Base-by-base conservation (phyloP, 331 rosid species). In the Malus hybrid region DNA sequence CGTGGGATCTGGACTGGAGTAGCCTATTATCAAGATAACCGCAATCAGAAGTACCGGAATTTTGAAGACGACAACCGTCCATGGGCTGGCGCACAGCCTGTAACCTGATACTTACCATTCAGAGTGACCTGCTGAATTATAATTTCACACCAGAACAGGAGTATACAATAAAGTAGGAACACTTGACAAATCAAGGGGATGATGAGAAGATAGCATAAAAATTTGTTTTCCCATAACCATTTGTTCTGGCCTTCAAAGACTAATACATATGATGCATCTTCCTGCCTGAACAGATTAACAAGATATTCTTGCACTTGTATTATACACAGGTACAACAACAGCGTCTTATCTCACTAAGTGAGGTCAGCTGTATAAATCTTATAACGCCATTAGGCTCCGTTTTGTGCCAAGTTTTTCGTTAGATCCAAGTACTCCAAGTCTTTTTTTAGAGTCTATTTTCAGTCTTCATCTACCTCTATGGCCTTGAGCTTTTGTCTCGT, bases 1-100 rank as follows among this genome's bases (percentile, higher is more conserved):
- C 90, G 91, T 6, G 97, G 96, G 59, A 80, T 89, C 65, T 91
- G 93, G 97, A 83, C 85, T 39, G 92, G 94, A 63, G 77, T 87
- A 44, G 68, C 79, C 32, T 86, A 86, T 77, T 52, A 81, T 62
- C 90, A 86, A 79, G 81, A 76, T 54, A 78, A 20, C 73, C 85
- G 73, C 60, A 76, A 36, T 80, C 81, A 55, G 20, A 75, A 71
- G 61, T 3, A 59, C 3, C 63, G 69, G 22, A 84, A 69, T 28
- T 71, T 83, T 29, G 85, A 78, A 27, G 82, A 78, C 10, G 83
- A 78, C 20, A 80, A 10, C 81, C 79, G 27, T 63, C 76, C 79
- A 1, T 86, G 88, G 90, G 66, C 73, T 16, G 80, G 86, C 19
- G 69, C 80, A 18, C 86, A 83, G 74, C 90, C 90, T 31, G 84